These are phyloP conservation scores for Dactylis glomerata DNA, from an alignment of 176 grass and related monocot species.

Conservation along the genomic window DNA sequence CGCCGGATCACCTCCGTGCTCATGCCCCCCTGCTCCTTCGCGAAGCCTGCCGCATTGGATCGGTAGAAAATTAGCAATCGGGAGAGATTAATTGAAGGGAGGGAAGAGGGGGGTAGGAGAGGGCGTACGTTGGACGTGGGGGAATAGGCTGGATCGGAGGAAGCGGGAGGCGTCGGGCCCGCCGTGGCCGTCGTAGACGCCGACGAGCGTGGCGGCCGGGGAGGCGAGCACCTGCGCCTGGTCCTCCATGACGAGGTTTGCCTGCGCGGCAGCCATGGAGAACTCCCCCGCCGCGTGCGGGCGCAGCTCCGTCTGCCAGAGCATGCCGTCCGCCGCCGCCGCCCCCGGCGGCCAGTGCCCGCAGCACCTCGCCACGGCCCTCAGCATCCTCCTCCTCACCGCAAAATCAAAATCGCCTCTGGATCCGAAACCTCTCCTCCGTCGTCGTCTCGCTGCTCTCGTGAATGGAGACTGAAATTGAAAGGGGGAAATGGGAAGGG, in stretches of 20 bases:
- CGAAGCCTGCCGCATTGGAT: conserved; percentile 40
- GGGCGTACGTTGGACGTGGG: conserved; percentile 59
- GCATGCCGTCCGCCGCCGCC: conserved; percentile 64
- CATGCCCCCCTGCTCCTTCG: conserved; percentile 61
- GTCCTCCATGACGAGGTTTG: conserved; percentile 75
- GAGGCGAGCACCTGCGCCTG: conserved; percentile 93
- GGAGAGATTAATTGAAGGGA: neutral
- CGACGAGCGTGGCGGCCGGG: conserved; percentile 61
- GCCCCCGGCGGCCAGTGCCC: conserved; percentile 48
- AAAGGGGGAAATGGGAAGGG: neutral
- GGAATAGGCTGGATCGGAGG: conserved; percentile 62
- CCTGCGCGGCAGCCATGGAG: conserved; percentile 91
- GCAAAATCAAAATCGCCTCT: no score
- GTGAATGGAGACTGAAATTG: neutral
- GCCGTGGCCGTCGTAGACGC: conserved; percentile 80
- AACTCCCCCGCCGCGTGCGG: conserved; percentile 87
- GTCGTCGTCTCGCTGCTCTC: neutral
- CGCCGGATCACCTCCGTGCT: conserved; percentile 64
- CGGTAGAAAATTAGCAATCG: neutral
- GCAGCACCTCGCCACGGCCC: conserved; percentile 62
- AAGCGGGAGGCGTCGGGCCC: conserved; percentile 79
- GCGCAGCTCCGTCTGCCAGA: conserved; percentile 82
- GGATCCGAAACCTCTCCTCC: neutral
- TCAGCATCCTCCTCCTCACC: conserved; percentile 22
- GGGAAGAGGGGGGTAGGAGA: no score